Conservation (phyloP, 139 green algal genomes). For the Chlorella sp. region DNA sequence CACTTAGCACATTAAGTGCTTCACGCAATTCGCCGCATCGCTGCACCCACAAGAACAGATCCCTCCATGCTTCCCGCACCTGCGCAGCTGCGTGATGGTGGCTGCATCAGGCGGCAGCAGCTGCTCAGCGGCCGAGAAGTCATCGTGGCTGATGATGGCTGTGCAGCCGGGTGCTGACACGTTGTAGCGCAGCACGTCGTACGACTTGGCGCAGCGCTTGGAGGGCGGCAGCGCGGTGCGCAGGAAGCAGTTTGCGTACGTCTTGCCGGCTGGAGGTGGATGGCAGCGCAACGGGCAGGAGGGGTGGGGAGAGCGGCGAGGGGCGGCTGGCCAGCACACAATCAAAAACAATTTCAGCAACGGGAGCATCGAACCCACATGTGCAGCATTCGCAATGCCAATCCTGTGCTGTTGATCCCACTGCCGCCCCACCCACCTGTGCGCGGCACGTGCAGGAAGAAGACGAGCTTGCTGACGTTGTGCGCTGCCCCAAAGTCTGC, state of each 20-base stretch:
- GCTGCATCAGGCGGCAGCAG: conserved; percentile 51
- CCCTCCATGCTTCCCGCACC: no score
- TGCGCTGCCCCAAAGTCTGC: conserved; percentile 57
- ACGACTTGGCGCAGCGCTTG: conserved; percentile 76
- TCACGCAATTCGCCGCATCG: no score
- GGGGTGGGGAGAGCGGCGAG: no score
- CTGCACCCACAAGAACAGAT: no score
- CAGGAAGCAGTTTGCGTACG: conserved; percentile 89
- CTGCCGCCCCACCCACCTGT: conserved; percentile 59
- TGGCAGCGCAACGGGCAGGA: background rate
- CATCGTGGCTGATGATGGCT: conserved; percentile 89
- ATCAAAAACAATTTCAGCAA: no score
- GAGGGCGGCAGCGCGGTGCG: conserved; percentile 61
- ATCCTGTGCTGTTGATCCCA: background rate
- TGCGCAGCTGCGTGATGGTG: conserved; percentile 74
- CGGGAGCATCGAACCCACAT: no score
- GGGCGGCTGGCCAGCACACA: no score
- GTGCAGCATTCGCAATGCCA: no score
- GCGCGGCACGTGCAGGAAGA: conserved; percentile 95
- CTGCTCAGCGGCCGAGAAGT: conserved; percentile 80
- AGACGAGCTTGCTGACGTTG: conserved; percentile 58
- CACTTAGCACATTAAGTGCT: no score
- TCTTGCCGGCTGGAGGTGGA: conserved; percentile 72
- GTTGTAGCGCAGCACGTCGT: conserved; percentile 88
- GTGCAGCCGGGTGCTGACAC: conserved; percentile 68